Evolutionary conservation across 768 basidiomycete genomes (phyloP).

Genomic region (Psilocybe cyanescens): DNA sequence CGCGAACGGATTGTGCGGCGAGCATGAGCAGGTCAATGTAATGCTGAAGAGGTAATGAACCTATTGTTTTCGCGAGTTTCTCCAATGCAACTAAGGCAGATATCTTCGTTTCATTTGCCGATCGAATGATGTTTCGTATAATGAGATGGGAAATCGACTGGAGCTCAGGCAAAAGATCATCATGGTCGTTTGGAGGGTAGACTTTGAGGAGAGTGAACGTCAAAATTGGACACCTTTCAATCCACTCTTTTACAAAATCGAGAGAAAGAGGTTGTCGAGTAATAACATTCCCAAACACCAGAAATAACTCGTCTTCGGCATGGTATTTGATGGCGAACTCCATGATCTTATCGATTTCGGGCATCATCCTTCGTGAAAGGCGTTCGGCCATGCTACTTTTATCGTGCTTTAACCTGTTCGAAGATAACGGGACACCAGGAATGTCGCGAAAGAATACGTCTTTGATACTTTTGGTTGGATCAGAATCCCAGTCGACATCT

Average conservation of each 20-base stretch:
- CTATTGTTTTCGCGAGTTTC: constrained; percentile 51
- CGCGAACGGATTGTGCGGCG: constrained; percentile 53
- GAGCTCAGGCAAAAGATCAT: constrained; percentile 33
- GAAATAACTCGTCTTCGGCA: constrained; percentile 57
- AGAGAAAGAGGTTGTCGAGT: constrained; percentile 30
- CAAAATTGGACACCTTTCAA: constrained; percentile 56
- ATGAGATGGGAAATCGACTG: constrained; percentile 35
- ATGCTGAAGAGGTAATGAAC: constrained; percentile 36
- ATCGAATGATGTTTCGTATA: constrained; percentile 52
- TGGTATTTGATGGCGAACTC: constrained; percentile 50
- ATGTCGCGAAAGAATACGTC: constrained; percentile 31
- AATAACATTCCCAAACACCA: constrained; percentile 49
- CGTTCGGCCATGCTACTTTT: constrained; percentile 27
- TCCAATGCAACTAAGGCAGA: constrained; percentile 63
- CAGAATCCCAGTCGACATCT: constrained; percentile 42
- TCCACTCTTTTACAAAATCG: constrained; percentile 38
- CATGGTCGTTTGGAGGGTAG: constrained; percentile 46
- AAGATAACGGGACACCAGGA: constrained; percentile 13
- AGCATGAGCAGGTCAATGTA: constrained; percentile 61
- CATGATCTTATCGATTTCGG: constrained; percentile 40
- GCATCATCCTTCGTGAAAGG: constrained; percentile 26
- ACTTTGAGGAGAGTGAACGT: constrained; percentile 55
- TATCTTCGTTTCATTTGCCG: constrained; percentile 56
- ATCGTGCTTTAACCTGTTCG: constrained; percentile 27
- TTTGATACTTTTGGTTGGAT: constrained; percentile 31